These are phyloP conservation scores for Backusella macrospora DNA, from an alignment of 192 early-diverging fungal genomes.

Conservation along the genomic window DNA sequence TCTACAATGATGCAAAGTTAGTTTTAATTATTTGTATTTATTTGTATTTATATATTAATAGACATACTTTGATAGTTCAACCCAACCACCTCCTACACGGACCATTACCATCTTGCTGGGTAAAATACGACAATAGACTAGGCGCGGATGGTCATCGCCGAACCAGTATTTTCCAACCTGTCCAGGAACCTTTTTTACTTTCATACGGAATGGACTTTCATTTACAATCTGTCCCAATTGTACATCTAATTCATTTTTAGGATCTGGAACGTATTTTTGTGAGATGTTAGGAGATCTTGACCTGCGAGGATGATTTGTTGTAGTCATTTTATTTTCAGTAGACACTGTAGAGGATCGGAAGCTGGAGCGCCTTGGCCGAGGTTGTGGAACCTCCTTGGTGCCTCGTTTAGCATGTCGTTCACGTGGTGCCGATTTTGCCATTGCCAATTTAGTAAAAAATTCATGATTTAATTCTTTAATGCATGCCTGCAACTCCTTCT, in stretches of 20 bases:
- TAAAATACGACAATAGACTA: conserved; percentile 66
- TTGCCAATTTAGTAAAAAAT: conserved; percentile 40
- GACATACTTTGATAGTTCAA: conserved; percentile 39
- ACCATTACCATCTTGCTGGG: conserved; percentile 67
- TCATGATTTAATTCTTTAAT: conserved; percentile 38
- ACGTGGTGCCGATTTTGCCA: conserved; percentile 20
- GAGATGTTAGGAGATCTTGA: conserved; percentile 16
- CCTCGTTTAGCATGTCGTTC: neutral
- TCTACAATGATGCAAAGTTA: conserved; percentile 14
- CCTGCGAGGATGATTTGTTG: neutral
- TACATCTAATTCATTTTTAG: conserved; percentile 56
- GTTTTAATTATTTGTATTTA: neutral
- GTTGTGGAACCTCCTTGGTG: neutral
- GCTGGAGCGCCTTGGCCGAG: conserved; percentile 4
- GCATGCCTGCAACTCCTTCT: conserved; percentile 46
- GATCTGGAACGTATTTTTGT: conserved; percentile 40
- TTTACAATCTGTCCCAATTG: conserved; percentile 62
- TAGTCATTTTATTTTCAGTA: conserved; percentile 19
- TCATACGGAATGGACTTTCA: conserved; percentile 52
- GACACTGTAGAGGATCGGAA: conserved; percentile 23
- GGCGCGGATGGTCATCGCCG: conserved; percentile 63
- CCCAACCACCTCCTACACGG: conserved; percentile 70
- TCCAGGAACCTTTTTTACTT: conserved; percentile 49
- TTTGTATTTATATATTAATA: neutral
- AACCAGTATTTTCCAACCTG: conserved; percentile 68